Base-by-base conservation (phyloP, 108 stramenopile genomes). In the Chaetoceros tenuissimus region DNA sequence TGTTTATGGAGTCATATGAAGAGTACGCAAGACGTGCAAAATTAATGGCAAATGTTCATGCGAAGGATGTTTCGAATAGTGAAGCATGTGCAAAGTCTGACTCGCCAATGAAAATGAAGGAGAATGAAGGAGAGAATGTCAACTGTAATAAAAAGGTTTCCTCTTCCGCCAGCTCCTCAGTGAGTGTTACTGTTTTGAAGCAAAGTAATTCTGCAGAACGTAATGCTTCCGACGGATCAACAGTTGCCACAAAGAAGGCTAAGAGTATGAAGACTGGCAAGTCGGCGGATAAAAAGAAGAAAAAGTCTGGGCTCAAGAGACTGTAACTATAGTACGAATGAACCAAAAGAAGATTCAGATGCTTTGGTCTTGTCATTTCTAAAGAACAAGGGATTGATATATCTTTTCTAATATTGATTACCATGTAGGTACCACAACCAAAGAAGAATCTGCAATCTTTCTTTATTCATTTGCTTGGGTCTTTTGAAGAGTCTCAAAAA, bases 1-100 rank as follows among this genome's bases (percentile, higher is more conserved):
- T 95, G 24, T 99, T 99, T 70, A 97, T 99, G 97, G 96, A 97
- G 44, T 87, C 84, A 62, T 99, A 99, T 65, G 93, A 95, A 26
- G 97, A 99, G 65, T 99, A 95, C 72, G 84, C 89, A 3, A 79
- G 84, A 59, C 77, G 96, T 22, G 97, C 97, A 2, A 77, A 62
- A 54, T 72, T 99, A 23, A 79, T 97, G 91, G 93, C 97, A 18
- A 72, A 82, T 51, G 92, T 99, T 19, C 99, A 99, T 63, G 95
- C 94, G 18, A 64, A 74, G 16, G 8, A 51, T 17, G 10, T 25
- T n/a, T 48, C 53, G 18, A 40, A 5, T 10, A 40, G 8, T 40
- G 5, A 5, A 40, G 13, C 5, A 10, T 5, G 5, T 40, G 34
- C 34, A 40, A 13, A 40, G 13, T 10, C 13, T 40, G 8, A 5